phyloP scores from a whole-genome alignment of 371 early-diverging fungal genomes.

The Mucor irregularis region DNA sequence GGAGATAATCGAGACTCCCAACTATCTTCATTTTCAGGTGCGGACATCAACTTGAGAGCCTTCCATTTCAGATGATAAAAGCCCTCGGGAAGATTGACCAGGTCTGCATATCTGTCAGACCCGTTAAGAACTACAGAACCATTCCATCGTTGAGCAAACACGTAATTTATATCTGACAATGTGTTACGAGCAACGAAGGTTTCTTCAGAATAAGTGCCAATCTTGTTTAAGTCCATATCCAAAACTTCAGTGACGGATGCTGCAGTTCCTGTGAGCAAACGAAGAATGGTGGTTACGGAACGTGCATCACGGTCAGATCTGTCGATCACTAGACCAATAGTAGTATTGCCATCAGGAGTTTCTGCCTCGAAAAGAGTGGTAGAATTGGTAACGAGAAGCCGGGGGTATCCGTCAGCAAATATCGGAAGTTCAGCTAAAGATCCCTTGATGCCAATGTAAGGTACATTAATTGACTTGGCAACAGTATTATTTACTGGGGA shows the following conservation, averaged over 20 bases:
- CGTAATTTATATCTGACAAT: neutral
- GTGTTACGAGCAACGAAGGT: constrained; percentile 19
- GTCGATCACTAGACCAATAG: constrained; percentile 4
- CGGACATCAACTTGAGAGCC: constrained; percentile 20
- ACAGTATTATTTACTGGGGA: constrained; percentile 10
- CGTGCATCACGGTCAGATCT: neutral
- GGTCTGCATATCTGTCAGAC: neutral
- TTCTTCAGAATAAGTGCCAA: constrained; percentile 13
- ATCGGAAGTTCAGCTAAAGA: constrained; percentile 50
- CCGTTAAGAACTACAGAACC: constrained; percentile 17
- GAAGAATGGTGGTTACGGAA: constrained; percentile 5
- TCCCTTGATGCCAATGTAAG: constrained; percentile 60
- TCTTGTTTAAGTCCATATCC: neutral
- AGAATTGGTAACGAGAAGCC: neutral
- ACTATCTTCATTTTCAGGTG: constrained; percentile 10
- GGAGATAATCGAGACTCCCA: constrained; percentile 18
- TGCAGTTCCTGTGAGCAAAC: constrained; percentile 21
- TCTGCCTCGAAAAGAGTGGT: neutral
- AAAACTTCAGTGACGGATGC: constrained; percentile 16
- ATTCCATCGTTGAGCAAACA: constrained; percentile 22
- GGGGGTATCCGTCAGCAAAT: constrained; percentile 37
- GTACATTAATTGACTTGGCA: constrained; percentile 36
- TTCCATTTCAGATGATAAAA: constrained; percentile 22
- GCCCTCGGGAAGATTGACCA: constrained; percentile 1
- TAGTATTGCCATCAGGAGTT: neutral